phyloP scores from a whole-genome alignment of 331 rosid species.

The Pyracantha coccinea region DNA sequence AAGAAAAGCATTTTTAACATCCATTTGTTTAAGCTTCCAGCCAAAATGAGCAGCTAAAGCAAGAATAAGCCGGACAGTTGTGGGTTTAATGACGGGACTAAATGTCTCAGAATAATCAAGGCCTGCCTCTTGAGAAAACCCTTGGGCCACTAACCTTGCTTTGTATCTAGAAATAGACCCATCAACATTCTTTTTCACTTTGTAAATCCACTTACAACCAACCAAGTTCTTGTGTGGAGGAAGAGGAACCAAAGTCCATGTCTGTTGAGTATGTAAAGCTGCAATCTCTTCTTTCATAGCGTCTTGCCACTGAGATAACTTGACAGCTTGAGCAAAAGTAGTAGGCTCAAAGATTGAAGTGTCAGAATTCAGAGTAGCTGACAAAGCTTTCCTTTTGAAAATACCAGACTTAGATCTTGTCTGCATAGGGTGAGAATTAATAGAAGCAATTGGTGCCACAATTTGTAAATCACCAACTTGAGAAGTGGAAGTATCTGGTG shows the following conservation, averaged over 20 bases:
- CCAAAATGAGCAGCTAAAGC: neutral
- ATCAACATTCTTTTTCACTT: neutral
- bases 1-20: too few species aligned
- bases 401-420: neutral
- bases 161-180: neutral
- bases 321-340: neutral
- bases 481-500: too few species aligned
- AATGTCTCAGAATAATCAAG: neutral
- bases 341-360: neutral
- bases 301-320: neutral
- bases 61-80: neutral
- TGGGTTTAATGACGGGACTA: neutral
- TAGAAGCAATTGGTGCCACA: too few species aligned
- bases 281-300: neutral
- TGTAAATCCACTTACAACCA: neutral
- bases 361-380: neutral
- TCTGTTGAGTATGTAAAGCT: neutral
- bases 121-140: neutral
- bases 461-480: too few species aligned
- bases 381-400: neutral
- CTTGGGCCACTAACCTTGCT: neutral
- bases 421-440: neutral
- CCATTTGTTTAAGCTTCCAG: neutral
- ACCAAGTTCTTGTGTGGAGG: neutral
- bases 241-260: neutral